Base-by-base conservation (phyloP, 129 eudicot species). In the Kitagawia praeruptora region DNA sequence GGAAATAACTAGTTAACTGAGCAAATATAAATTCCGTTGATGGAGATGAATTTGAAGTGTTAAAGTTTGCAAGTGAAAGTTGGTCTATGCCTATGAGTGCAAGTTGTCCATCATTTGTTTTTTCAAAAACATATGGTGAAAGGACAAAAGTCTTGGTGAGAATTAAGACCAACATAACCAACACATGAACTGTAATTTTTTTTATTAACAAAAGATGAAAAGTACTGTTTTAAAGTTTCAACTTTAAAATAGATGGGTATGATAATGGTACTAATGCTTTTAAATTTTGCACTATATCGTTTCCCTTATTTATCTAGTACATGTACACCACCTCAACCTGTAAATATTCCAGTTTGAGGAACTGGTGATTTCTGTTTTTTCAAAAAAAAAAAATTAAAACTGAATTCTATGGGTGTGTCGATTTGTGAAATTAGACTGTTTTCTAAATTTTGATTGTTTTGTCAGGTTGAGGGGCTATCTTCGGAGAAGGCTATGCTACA, bases 401-500 rank as follows among this genome's bases (percentile, higher is more conserved):
- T 75, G 16, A 48, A 48, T 19, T 48, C 19, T n/a, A 49, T 27
- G 48, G 39, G 46, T 51, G 18, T 42, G 41, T n/a, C 21, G 9
- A 51, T 23, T 28, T 64, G 21, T 42, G 40, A 46, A 70, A 58
- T 4, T 77, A 23, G 21, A 67, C 45, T 63, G 2, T 38, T 21
- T 16, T 61, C 76, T 16, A 31, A 72, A 74, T 54, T 45, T 25
- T 75, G 25, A 11, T 12, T 42, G 25, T 79, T 47, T 14, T 49
- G 47, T 79, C 89, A 92, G 98, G 98, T 89, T 56, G 98, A 93
- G 84, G 82, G 96, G 28, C 86, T 93, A 44, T 86, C 98, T 67
- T 93, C 98, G 1, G 98, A 93, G 87, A 93, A 93, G 87, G 96
- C 97, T 21, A 91, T 82, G 87, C 86, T 91, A 46, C 84, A 78